A percentile compares a stretch with the other conserved stretches of the same genome.
Conservation (phyloP, 1,284 basidiomycete genomes). For the Tilletiaria anomala region DNA sequence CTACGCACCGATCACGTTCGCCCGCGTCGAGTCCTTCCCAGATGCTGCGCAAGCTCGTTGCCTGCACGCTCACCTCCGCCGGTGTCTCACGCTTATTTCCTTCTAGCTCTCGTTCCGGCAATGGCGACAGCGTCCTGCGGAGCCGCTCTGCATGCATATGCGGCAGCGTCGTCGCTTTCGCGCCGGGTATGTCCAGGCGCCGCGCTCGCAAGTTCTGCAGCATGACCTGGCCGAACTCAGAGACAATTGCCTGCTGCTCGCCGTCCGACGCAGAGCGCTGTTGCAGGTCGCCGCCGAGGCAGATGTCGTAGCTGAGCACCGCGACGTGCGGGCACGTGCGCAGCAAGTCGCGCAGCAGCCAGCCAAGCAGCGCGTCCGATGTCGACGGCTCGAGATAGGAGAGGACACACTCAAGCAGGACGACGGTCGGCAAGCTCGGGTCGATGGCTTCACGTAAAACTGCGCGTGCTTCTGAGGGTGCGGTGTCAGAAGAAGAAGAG, state of each 20-base stretch:
- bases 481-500: too few relatives aligned
- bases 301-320: constrained; percentile 33
- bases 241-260: not conserved
- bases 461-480: too few relatives aligned
- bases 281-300: constrained; percentile 23
- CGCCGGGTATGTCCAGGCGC: constrained; percentile 10
- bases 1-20: too few relatives aligned
- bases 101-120: too few relatives aligned
- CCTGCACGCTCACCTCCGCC: too few relatives aligned
- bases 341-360: constrained; percentile 3
- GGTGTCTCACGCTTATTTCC: too few relatives aligned
- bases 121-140: too few relatives aligned
- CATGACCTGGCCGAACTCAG: constrained; percentile 32
- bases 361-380: constrained; percentile 14
- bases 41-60: too few relatives aligned
- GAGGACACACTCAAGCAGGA: constrained; percentile 37
- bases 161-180: constrained; percentile 20
- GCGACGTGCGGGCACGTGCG: not conserved
- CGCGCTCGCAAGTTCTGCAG: constrained; percentile 30
- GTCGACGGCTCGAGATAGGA: constrained; percentile 20
- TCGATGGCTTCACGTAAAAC: constrained; percentile 4
- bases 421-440: constrained; percentile 14
- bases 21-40: too few relatives aligned
- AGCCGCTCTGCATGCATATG: constrained; percentile 16
- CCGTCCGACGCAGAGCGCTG: not conserved